Conservation (phyloP, 345 rosid genomes). For the Barbarea vulgaris region DNA sequence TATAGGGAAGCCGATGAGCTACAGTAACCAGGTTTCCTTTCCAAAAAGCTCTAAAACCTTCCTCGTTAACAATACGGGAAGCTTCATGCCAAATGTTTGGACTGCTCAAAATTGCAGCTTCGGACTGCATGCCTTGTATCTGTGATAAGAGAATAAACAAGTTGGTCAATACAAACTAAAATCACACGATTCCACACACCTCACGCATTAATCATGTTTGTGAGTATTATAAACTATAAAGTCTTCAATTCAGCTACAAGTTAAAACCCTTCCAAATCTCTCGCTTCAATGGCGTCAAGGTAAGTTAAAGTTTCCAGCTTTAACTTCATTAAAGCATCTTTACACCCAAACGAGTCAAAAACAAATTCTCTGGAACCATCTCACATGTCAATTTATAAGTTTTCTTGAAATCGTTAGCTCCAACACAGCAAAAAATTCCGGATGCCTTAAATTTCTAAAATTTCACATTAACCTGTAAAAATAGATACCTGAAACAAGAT, state of each 20-base stretch:
- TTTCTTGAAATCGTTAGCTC: not conserved
- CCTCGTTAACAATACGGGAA: conserved; percentile 75
- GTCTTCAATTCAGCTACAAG: conserved; percentile 16
- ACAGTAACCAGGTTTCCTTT: conserved; percentile 95
- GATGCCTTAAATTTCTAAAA: not conserved
- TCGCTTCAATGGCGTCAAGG: not conserved
- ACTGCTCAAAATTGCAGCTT: conserved; percentile 63
- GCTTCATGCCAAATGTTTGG: conserved; percentile 92
- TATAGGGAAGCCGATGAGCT: conserved; percentile 91
- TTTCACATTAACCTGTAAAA: not conserved
- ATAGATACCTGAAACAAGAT: conserved; percentile 75
- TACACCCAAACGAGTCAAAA: not conserved
- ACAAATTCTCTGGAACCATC: not conserved
- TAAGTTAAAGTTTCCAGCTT: conserved; percentile 13
- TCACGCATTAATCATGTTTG: conserved; percentile 8
- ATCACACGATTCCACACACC: conserved; percentile 1
- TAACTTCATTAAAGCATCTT: not conserved
- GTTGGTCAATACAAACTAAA: conserved; percentile 1
- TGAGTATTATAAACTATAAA: not conserved
- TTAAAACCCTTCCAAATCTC: not conserved
- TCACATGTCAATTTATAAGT: not conserved
- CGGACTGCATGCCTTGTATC: conserved; percentile 97
- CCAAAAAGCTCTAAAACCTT: conserved; percentile 98
- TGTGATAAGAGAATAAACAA: conserved; percentile 12
- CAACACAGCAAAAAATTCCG: not conserved